Percentiles rank a stretch among this genome's conserved stretches.
Conservation (phyloP, 805 yeast species). For the Yarrowia osloensis region DNA sequence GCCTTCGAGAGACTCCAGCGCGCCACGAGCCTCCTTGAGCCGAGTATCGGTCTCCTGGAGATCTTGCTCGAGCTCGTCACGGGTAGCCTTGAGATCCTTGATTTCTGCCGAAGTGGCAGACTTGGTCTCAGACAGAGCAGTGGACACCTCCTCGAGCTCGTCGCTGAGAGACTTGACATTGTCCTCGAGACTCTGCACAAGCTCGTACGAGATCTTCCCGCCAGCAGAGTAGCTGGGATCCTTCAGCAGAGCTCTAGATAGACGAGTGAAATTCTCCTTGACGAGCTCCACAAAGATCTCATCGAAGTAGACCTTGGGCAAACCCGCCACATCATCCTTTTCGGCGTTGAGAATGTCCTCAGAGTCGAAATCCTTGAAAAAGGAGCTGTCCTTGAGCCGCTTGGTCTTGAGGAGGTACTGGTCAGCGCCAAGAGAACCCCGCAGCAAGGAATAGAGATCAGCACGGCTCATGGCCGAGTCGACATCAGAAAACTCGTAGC, state of each 20-base stretch:
- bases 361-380: conserved; percentile 59
- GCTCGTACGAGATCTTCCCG: conserved; percentile 63
- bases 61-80: conserved; percentile 43
- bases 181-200: conserved; percentile 46
- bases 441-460: conserved; percentile 62
- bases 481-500: conserved; percentile 71
- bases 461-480: conserved; percentile 59
- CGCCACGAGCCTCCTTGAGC: conserved; percentile 33
- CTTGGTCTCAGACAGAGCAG: conserved; percentile 41
- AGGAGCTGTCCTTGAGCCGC: conserved; percentile 63
- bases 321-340: conserved; percentile 72
- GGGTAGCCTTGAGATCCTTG: conserved; percentile 38
- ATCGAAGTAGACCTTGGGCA: conserved; percentile 80
- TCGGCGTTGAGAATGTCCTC: conserved; percentile 52
- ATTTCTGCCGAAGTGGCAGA: conserved; percentile 34
- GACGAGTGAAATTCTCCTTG: conserved; percentile 67
- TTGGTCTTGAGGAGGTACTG: conserved; percentile 72
- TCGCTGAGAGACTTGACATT: conserved; percentile 36
- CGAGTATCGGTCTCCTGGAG: conserved; percentile 44
- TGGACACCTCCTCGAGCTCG: conserved; percentile 35
- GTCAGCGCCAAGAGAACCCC: conserved; percentile 75
- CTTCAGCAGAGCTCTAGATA: conserved; percentile 68
- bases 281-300: conserved; percentile 62
- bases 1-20: conserved; percentile 32
- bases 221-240: conserved; percentile 76